Base-by-base conservation (phyloP, 768 basidiomycete species). In the Leccinum uliginosum region DNA sequence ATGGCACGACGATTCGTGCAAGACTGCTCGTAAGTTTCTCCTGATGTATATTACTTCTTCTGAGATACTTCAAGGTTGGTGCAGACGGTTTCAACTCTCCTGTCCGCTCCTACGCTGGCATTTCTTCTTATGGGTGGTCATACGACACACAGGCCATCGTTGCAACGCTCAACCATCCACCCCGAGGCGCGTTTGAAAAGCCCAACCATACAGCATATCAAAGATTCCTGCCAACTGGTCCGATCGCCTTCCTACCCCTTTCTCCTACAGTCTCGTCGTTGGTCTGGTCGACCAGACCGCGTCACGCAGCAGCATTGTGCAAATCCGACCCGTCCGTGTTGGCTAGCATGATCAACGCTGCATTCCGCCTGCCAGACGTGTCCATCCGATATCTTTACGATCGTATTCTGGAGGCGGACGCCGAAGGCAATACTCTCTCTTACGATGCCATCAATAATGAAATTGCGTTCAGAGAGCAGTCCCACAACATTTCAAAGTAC, bases 51-150 rank as follows among this genome's bases (percentile, higher is more conserved):
- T 2, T 21, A 9, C 29, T 9, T 6, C 8, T 46, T 14, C 43
- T 50, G 23, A 44, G 7, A 35, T 9, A 17, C 50, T 52, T 50
- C 35, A 44, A 93, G 91, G 84, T 98, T 32, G 96, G 97, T 17
- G 96, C 97, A 5, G 97, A 98, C 66, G 97, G 97, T 4, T 87
- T 85, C 69, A 95, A 93, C 66, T 98, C 95, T 1, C 94, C 95
- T 11, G 97, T 98, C 23, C 84, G 94, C 47, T 70, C 85, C 24
- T 98, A 87, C 67, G 89, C 94, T 0, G 78, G 84, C 24, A 97
- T 98, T 60, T 76, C 86, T 23, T 87, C 92, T 0, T 95, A 85
- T 65, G 96, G 96, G 3, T 97, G 95, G 89, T 79, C 86, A 1
- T 99, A 99, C 71, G 82, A 89, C 57, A 87, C 89, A 0, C 89